These are phyloP conservation scores for Leishmania tropica DNA, from an alignment of 208 protist genomes.

Conservation along the genomic window DNA sequence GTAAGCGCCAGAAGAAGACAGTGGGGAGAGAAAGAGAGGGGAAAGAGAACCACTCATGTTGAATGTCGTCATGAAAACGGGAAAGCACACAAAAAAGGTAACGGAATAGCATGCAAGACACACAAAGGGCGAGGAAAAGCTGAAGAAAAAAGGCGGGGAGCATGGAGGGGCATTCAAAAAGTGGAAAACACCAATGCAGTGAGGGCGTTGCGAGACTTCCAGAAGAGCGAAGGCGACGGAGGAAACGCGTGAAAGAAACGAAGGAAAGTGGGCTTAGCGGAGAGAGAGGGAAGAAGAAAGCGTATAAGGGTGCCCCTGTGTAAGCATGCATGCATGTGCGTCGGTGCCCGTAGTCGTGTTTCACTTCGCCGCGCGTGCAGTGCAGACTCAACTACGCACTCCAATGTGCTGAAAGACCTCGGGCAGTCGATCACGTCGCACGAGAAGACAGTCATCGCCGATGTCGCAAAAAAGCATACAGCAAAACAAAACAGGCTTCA, in stretches of 20 bases:
- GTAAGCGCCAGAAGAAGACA: not conserved
- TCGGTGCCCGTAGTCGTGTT: not conserved
- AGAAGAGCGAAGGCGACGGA: not conserved
- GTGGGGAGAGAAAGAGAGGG: not conserved
- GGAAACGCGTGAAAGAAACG: not conserved
- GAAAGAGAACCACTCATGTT: not conserved
- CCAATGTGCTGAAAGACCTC: not conserved
- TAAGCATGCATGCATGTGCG: not conserved
- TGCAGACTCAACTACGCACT: not conserved
- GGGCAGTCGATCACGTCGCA: not conserved
- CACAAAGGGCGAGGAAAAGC: not conserved
- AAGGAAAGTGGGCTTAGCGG: not conserved
- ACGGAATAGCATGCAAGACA: not conserved
- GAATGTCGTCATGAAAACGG: not conserved
- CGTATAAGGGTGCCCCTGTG: not conserved
- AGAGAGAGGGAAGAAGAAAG: not conserved
- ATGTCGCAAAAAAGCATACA: not conserved
- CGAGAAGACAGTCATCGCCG: not conserved
- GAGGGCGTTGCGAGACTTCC: not conserved
- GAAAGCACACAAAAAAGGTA: not conserved
- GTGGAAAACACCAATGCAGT: not conserved
- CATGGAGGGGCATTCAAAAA: not conserved
- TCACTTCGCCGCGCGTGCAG: not conserved
- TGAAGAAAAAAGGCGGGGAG: not conserved
- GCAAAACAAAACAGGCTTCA: not conserved